These are phyloP conservation scores for Umbilicus rupestris DNA, from an alignment of 164 flowering plant species.

Conservation along the genomic window DNA sequence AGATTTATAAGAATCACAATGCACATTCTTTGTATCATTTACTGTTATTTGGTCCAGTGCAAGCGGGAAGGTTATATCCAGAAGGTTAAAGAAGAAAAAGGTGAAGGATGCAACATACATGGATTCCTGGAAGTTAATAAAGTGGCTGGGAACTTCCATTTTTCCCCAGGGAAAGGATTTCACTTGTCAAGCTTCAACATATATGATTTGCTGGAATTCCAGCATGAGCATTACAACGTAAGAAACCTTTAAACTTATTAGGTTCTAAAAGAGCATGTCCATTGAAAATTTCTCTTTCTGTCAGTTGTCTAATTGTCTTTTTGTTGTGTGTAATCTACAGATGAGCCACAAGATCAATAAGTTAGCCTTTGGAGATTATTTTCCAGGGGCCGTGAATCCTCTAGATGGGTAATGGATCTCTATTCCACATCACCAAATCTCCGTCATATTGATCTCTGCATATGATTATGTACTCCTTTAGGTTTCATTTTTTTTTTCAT, in stretches of 20 bases:
- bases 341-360: conserved; percentile 62
- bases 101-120: conserved; percentile 73
- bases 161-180: conserved; percentile 62
- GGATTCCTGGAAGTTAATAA: conserved; percentile 66
- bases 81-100: conserved; percentile 57
- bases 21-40: background rate
- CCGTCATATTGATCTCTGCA: background rate
- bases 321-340: conserved; percentile 21
- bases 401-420: conserved; percentile 53
- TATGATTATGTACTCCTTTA: background rate
- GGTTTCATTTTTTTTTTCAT: background rate
- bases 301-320: background rate
- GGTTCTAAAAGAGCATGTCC: background rate
- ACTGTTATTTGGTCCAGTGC: conserved; percentile 30
- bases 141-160: conserved; percentile 76
- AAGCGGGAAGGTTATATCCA: conserved; percentile 64
- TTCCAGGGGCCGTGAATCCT: conserved; percentile 62
- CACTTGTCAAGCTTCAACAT: conserved; percentile 37
- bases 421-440: background rate
- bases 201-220: conserved; percentile 40
- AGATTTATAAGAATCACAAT: too few relatives aligned
- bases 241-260: conserved; percentile 11
- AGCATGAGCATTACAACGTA: conserved; percentile 44
- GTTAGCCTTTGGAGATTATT: conserved; percentile 54
- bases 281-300: background rate